Percentiles rank a stretch among this genome's conserved stretches.
Conservation (phyloP, 768 basidiomycete genomes). For the Nidularia pulvinata region DNA sequence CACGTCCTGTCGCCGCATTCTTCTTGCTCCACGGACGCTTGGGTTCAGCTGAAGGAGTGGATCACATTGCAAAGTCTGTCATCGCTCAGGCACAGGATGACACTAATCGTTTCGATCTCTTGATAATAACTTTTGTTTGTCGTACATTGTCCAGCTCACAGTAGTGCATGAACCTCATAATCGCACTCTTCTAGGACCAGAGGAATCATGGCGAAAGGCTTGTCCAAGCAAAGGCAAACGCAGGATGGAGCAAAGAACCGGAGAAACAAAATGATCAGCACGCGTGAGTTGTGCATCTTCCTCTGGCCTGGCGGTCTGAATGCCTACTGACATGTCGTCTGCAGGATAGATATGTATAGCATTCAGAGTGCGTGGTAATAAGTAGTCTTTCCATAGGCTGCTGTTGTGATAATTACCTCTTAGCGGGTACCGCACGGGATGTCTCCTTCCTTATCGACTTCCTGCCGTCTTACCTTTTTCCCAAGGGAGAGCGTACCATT, state of each 20-base stretch:
- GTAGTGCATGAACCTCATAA: not conserved
- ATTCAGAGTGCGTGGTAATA: slow-evolving; percentile 31
- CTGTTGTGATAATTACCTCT: no score
- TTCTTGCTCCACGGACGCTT: slow-evolving; percentile 44
- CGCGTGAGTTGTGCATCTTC: slow-evolving; percentile 26
- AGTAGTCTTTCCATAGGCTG: no score
- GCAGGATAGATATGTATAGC: slow-evolving; percentile 46
- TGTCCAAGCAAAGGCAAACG: slow-evolving; percentile 26
- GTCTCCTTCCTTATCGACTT: slow-evolving; percentile 83
- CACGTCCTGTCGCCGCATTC: slow-evolving; percentile 26
- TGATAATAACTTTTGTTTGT: slow-evolving; percentile 37
- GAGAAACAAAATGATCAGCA: slow-evolving; percentile 31
- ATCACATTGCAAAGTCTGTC: slow-evolving; percentile 20
- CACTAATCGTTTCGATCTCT: slow-evolving; percentile 16
- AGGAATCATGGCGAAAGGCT: slow-evolving; percentile 43
- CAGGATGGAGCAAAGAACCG: slow-evolving; percentile 27
- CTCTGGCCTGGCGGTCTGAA: not conserved
- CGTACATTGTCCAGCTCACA: not conserved
- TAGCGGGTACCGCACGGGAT: slow-evolving; percentile 70
- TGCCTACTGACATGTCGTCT: not conserved
- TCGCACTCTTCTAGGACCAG: slow-evolving; percentile 31
- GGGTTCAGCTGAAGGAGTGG: slow-evolving; percentile 23
- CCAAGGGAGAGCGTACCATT: slow-evolving; percentile 57
- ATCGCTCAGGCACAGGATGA: slow-evolving; percentile 9
- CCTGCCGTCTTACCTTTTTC: slow-evolving; percentile 74